Percentiles rank a stretch among this genome's conserved stretches.
phyloP scores from a whole-genome alignment of 1,284 basidiomycete genomes.

The Puccinia coronata region DNA sequence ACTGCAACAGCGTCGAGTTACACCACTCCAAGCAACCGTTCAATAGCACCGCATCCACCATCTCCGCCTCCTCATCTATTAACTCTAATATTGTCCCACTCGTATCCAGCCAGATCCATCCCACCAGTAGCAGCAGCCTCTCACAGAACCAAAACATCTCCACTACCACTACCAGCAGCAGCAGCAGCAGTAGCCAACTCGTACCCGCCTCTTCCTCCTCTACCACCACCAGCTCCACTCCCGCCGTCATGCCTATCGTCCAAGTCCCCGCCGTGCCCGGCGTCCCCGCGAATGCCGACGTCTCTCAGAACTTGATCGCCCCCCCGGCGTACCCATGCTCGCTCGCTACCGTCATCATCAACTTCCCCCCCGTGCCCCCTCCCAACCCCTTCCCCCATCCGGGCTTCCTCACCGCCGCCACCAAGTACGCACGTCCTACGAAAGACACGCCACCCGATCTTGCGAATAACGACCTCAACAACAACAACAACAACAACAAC shows the following conservation, averaged over 20 bases:
- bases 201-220: background rate
- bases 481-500: background rate
- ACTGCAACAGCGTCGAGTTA: no score
- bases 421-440: constrained; percentile 28
- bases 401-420: constrained; percentile 27
- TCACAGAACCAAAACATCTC: no score
- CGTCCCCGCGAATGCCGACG: constrained; percentile 23
- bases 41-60: no score
- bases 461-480: background rate
- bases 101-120: no score
- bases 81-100: no score
- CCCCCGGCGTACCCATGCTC: constrained; percentile 46
- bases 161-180: background rate
- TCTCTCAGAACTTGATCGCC: constrained; percentile 14
- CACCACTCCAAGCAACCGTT: no score
- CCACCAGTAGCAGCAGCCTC: no score
- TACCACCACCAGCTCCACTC: background rate
- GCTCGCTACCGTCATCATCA: constrained; percentile 32
- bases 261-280: constrained; percentile 15
- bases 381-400: constrained; percentile 40
- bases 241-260: background rate
- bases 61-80: no score
- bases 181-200: background rate
- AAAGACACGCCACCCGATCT: constrained; percentile 2
- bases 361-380: constrained; percentile 28